Base-by-base conservation (phyloP, 2,329 filamentous ascomycete species). In the Fusarium sp. region DNA sequence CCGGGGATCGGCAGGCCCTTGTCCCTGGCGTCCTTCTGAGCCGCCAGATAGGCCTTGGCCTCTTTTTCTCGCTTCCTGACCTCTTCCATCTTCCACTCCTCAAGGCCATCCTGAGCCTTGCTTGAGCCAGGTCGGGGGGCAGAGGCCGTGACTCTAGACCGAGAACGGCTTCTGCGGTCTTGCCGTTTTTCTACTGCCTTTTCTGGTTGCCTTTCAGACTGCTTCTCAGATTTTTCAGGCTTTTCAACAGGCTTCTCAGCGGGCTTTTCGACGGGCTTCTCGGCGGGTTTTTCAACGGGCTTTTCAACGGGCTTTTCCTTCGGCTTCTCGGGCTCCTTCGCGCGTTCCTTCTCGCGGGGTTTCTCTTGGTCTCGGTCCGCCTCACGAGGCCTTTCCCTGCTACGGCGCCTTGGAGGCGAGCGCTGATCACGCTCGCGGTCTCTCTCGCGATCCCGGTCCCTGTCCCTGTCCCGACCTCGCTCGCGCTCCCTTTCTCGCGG, bases 1-100 rank as follows among this genome's bases (percentile, higher is more conserved):
- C 88, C 87, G 0, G 88, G 88, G 22, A 90, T 81, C 1, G 89
- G 88, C 44, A 90, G 79, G 10, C 89, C 89, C 77, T 91, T 91
- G 56, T 86, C 86, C 33, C 88, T 85, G 35, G 90, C 89, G 73
- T 91, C 89, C 70, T 88, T 87, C 74, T 91, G 89, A 4, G 89
- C 89, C 8, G 89, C 89, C 40, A 91, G 82, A 74, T 92, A 92
- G 6, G 89, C 89, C 78, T 91, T 91, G 42, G 90, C 90, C 79
- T 92, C 90, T 71, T 87, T 87, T 78, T 91, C 89, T 59, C 90
- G 87, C 78, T 90, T 89, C 78, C 86, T 88, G 62, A 90, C 89
- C 75, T 91, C 89, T 66, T 88, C 87, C 72, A 88, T 86, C 78
- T 92, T 92, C 85, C 88, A 88, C 17, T 85, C 85, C 74, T 90